Base-by-base conservation (phyloP, 441 rosid species). In the Adansonia madagascariensis region DNA sequence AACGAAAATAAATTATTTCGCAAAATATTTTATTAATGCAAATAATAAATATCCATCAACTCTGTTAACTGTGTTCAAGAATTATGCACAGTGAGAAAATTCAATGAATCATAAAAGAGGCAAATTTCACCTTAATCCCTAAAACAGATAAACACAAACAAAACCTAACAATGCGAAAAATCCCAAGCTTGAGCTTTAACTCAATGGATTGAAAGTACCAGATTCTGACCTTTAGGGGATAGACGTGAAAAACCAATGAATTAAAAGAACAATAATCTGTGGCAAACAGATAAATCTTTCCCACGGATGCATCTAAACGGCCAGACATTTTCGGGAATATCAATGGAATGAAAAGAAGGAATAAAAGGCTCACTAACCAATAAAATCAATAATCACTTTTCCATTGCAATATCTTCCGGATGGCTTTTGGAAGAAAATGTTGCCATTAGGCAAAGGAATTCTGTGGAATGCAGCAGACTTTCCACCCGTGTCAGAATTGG, bases 401-500 rank as follows among this genome's bases (percentile, higher is more conserved):
- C 87, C 85, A 71, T 84, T 73, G 0, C 83, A 70, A 49, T 57
- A 77, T 68, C 87, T 75, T 44, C 80, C 76, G 1, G 80, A 53
- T 17, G 82, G 43, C 68, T 63, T 76, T 15, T 47, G 62, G 20
- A 76, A 83, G 78, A 67, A 78, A 18, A 49, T 74, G 12, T 43
- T 66, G 22, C 81, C 81, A 18, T 79, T 78, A 10, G 84, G 84
- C 0, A 24, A 71, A 17, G 76, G 80, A 76, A 81, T 71, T 1
- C 79, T 18, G 15, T 20, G 71, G 64, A 81, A 84, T 35, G 76
- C 71, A 0, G 84, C 78, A 3, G 83, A 81, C 3, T 43, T 27
- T 10, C 80, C 87, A 0, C 87, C 81, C 0, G 86, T 84, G 61
- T 81, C 86, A 11, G 86, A 81, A 74, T 84, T 84, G 0, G 81